phyloP scores from a whole-genome alignment of 2,329 filamentous ascomycete species.

The Stagonosporopsis tanaceti region DNA sequence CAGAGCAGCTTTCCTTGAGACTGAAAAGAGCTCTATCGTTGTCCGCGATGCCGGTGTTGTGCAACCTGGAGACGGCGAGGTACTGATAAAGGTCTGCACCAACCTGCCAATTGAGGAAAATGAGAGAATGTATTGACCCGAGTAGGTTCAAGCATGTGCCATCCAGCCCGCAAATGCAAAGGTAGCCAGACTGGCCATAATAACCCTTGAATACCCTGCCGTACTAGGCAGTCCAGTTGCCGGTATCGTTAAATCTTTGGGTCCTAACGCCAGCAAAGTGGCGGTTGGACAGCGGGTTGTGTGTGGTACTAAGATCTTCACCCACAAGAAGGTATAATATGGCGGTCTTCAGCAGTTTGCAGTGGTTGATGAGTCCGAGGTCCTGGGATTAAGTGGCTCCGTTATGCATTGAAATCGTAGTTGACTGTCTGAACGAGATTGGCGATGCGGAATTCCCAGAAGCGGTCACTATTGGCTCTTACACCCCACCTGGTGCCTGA shows the following conservation, averaged over 20 bases:
- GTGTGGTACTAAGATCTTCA: conserved; percentile 30
- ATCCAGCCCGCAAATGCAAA: conserved; percentile 44
- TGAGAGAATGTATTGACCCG: not conserved
- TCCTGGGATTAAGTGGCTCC: not conserved
- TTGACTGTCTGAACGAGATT: conserved; percentile 21
- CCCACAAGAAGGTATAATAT: conserved; percentile 30
- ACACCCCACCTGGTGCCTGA: conserved; percentile 34
- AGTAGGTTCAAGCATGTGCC: conserved; percentile 28
- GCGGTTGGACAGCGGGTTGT: conserved; percentile 46
- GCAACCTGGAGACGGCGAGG: too few relatives aligned
- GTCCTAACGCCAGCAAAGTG: conserved; percentile 39
- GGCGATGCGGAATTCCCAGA: conserved; percentile 31
- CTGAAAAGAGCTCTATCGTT: too few relatives aligned
- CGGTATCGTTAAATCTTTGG: conserved; percentile 44
- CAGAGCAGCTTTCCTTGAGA: too few relatives aligned
- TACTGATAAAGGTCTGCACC: too few relatives aligned
- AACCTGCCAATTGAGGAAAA: too few relatives aligned
- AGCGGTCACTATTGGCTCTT: conserved; percentile 34
- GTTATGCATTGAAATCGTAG: not conserved
- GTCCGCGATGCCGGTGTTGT: too few relatives aligned
- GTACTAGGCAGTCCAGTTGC: conserved; percentile 42
- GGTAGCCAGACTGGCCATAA: conserved; percentile 24
- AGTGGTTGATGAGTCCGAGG: conserved; percentile 28
- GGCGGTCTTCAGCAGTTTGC: conserved; percentile 29
- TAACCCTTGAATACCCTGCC: conserved; percentile 34